Evolutionary conservation across 176 grass and related monocot species (phyloP).

Genomic region (Thinopyrum elongatum): DNA sequence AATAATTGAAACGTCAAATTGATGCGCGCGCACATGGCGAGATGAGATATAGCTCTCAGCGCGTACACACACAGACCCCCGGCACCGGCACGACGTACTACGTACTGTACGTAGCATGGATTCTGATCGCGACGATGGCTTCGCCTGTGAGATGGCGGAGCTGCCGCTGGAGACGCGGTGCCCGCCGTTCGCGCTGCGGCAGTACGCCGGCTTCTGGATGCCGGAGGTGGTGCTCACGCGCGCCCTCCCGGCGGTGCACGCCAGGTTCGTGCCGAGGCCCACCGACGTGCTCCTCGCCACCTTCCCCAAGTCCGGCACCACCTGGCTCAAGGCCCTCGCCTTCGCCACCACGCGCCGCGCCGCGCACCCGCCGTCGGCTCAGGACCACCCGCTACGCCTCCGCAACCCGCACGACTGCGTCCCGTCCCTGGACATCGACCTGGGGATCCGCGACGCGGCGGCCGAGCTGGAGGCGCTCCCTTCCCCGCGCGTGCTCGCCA

Average conservation of each 20-base stretch:
- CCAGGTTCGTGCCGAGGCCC: not conserved
- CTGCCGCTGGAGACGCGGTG: not conserved
- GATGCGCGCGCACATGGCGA: too few relatives aligned
- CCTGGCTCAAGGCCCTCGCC: not conserved
- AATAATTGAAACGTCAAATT: too few relatives aligned
- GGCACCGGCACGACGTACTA: too few relatives aligned
- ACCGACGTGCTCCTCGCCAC: slow-evolving; percentile 32
- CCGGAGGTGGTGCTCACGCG: not conserved
- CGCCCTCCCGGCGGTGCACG: not conserved
- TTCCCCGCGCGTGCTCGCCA: not conserved
- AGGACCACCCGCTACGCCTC: not conserved
- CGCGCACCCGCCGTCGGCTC: not conserved
- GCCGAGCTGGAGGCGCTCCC: not conserved
- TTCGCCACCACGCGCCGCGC: not conserved
- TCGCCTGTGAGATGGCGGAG: not conserved
- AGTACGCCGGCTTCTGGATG: not conserved
- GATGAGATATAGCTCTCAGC: too few relatives aligned
- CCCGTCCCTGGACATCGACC: too few relatives aligned
- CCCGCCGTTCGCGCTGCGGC: not conserved
- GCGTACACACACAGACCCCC: too few relatives aligned
- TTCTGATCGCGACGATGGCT: too few relatives aligned
- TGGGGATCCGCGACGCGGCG: too few relatives aligned
- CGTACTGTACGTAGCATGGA: too few relatives aligned
- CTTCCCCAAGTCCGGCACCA: too few relatives aligned
- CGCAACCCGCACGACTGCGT: slow-evolving; percentile 6